Evolutionary conservation across 2,329 filamentous ascomycete genomes (phyloP), one percentile per base, ranked within the genome.

Genomic region (Penicillium concentricum): DNA sequence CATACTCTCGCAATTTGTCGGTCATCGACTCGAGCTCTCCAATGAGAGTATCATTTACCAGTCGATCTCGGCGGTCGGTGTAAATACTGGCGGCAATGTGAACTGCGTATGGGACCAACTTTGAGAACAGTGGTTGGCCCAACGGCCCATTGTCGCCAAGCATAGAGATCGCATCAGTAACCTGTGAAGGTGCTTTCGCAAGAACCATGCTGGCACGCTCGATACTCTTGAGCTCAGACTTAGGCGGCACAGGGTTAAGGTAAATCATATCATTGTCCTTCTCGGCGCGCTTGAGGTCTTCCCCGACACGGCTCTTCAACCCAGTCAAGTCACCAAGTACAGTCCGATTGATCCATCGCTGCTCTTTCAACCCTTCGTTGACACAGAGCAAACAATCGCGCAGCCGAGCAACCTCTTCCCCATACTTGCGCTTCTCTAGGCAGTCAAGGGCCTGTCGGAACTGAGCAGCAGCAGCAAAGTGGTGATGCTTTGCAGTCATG

Each of bases 231-330:
- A 99, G 82, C 69, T 97, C 92, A 4, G 91, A 86, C 68, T 97
- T 97, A 12, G 91, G 86, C 3, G 93, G 91, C 1, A 97, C 91
- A 1, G 89, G 83, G 50, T 87, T 84, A 3, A 97, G 79, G 71
- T 97, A 99, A 16, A 99, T 97, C 66, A 96, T 81, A 72, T 99
- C 93, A 64, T 99, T 99, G 70, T 99, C 94, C 73, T 91, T 95
- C 72, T 97, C 93, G 0, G 93, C 92, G 45, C 93, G 82, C 75
- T 95, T 96, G 63, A 99, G 69, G 63, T 97, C 92, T 65, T 96
- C 92, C 34, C 88, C 84, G 0, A 96, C 89, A 59, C 88, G 87
- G 58, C 82, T 87, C 77, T 95, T 96, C 56, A 99, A 75, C 0
- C 87, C 89, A 54, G 91, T 89, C 28, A 99, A 77, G 72, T 97